These are phyloP conservation scores for Tuber umbilicatum DNA, from an alignment of 495 filamentous ascomycete species.

Conservation along the genomic window DNA sequence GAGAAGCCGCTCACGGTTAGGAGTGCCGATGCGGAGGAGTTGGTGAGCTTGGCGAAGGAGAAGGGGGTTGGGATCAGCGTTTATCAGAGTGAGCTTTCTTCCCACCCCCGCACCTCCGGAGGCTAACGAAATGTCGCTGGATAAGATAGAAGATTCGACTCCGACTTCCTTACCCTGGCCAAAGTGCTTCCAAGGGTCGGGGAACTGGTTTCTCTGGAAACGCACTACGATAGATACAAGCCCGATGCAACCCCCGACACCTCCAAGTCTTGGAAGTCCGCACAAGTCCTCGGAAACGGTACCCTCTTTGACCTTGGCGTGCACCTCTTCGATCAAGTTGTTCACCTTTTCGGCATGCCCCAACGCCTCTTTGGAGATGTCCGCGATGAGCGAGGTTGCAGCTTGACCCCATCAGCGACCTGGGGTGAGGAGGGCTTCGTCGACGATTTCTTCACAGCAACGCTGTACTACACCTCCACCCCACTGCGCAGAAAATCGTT, in stretches of 20 bases:
- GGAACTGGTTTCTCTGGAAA: slow-evolving; percentile 69
- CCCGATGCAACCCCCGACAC: slow-evolving; percentile 48
- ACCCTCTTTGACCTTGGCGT: slow-evolving; percentile 76
- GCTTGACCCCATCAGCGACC: slow-evolving; percentile 18
- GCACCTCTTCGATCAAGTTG: slow-evolving; percentile 76
- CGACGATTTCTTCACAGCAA: slow-evolving; percentile 37
- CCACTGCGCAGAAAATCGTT: slow-evolving; percentile 15
- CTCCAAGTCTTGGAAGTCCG: slow-evolving; percentile 61
- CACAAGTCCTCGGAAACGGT: slow-evolving; percentile 59
- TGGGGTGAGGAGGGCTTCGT: slow-evolving; percentile 36
- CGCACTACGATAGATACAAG: slow-evolving; percentile 77
- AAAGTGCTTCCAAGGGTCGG: slow-evolving; percentile 51
- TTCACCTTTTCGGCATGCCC: slow-evolving; percentile 71
- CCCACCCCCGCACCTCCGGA: background rate
- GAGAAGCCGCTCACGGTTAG: slow-evolving; percentile 87
- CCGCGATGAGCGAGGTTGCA: slow-evolving; percentile 55
- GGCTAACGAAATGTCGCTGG: background rate
- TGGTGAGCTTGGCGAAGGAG: slow-evolving; percentile 59
- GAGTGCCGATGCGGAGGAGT: slow-evolving; percentile 60
- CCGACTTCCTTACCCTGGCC: slow-evolving; percentile 71
- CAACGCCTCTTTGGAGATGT: slow-evolving; percentile 61
- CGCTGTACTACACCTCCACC: slow-evolving; percentile 27
- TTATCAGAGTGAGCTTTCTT: slow-evolving; percentile 61
- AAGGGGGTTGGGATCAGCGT: slow-evolving; percentile 62
- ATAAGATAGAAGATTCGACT: slow-evolving; percentile 70